Evolutionary conservation across 805 yeast species (phyloP).

Genomic region (Zygoascus ofunaensis): DNA sequence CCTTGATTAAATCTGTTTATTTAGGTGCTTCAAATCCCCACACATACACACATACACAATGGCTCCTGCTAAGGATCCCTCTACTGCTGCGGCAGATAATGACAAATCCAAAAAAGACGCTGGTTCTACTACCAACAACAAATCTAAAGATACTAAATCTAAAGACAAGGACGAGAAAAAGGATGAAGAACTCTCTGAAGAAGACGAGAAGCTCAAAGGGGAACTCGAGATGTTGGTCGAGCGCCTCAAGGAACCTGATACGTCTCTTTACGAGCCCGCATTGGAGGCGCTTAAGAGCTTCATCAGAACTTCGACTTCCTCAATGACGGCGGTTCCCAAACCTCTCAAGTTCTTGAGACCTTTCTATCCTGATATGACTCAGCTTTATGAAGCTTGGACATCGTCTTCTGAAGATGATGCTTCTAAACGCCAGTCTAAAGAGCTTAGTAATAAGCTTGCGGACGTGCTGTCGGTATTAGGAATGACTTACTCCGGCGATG

Average conservation of each 20-base stretch:
- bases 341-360: constrained; percentile 94
- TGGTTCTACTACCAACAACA: background rate
- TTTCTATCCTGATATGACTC: constrained; percentile 60
- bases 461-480: constrained; percentile 89
- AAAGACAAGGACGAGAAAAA: constrained; percentile 26
- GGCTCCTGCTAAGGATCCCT: constrained; percentile 11
- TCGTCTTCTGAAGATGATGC: background rate
- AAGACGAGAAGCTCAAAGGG: constrained; percentile 77
- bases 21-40: no score
- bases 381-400: constrained; percentile 61
- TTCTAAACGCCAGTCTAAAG: constrained; percentile 12
- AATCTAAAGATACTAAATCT: constrained; percentile 20
- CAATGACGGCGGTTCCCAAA: constrained; percentile 99
- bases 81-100: background rate
- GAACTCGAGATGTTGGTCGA: constrained; percentile 85
- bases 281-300: constrained; percentile 61
- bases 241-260: constrained; percentile 40
- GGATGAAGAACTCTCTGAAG: constrained; percentile 87
- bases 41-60: constrained; percentile 5
- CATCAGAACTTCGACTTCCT: constrained; percentile 87
- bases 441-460: constrained; percentile 49
- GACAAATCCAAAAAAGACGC: background rate
- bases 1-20: constrained; percentile 4
- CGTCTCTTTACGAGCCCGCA: constrained; percentile 46
- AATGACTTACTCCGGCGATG: constrained; percentile 84